Evolutionary conservation across 2,329 filamentous ascomycete species (phyloP).

Genomic region (Penicillium sp.): DNA sequence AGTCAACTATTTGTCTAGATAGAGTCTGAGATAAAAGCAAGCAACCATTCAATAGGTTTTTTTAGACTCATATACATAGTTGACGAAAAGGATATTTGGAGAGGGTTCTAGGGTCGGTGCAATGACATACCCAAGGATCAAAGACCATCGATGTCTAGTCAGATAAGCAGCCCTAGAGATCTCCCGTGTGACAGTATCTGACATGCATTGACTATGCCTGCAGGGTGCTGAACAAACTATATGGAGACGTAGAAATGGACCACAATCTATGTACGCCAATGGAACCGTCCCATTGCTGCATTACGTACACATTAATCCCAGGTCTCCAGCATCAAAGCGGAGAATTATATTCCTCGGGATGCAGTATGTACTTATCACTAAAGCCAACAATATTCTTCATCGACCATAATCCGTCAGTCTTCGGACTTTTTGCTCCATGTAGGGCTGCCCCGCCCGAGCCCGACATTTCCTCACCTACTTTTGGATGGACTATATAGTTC

Average conservation of each 20-base stretch:
- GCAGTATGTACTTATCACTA: not conserved
- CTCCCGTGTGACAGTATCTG: not conserved
- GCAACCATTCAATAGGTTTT: too few species aligned
- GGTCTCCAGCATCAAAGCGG: not conserved
- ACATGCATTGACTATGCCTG: not conserved
- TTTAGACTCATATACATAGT: too few species aligned
- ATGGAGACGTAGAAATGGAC: not conserved
- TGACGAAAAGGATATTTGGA: too few species aligned
- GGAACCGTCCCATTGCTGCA: not conserved
- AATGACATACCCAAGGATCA: not conserved
- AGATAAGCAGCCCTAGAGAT: not conserved
- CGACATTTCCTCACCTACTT: not conserved
- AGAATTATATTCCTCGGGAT: not conserved
- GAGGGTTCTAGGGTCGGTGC: not conserved
- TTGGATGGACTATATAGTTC: not conserved
- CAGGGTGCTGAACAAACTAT: not conserved
- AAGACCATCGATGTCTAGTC: not conserved
- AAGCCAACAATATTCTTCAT: not conserved
- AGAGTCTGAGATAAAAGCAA: too few species aligned
- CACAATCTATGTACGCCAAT: not conserved
- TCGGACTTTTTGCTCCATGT: not conserved
- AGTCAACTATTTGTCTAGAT: too few species aligned
- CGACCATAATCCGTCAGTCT: not conserved
- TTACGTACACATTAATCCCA: not conserved
- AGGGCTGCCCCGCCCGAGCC: not conserved